Conservation (phyloP, 2,329 filamentous ascomycete species). For the Reticulascus tulasneorum region DNA sequence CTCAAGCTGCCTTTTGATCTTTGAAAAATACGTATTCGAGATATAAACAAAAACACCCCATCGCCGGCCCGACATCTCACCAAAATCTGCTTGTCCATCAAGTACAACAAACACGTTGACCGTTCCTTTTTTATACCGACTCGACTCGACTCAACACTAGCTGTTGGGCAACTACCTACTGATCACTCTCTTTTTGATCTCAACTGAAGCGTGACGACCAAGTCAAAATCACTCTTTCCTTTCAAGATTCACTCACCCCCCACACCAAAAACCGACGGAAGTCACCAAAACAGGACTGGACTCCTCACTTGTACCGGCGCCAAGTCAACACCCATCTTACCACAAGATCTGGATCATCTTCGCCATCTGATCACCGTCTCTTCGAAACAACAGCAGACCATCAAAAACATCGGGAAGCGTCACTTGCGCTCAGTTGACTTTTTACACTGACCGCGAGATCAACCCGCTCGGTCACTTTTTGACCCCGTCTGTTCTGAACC, state of each 20-base stretch:
- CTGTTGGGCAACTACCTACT: no score
- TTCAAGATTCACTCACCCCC: conserved; percentile 1
- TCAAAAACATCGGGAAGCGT: neutral
- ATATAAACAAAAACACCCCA: no score
- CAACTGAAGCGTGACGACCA: no score
- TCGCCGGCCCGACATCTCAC: no score
- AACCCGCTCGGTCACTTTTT: neutral
- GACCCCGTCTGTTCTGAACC: conserved; percentile 1
- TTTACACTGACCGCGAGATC: conserved; percentile 3
- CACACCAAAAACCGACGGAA: neutral
- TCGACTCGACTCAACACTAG: neutral
- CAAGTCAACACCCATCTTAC: conserved; percentile 4
- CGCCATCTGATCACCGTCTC: conserved; percentile 5
- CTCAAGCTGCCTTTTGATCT: no score
- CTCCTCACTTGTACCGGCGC: conserved; percentile 10
- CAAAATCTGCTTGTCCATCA: neutral
- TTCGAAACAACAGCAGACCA: conserved; percentile 1
- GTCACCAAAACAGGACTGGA: conserved; percentile 16
- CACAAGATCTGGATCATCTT: conserved; percentile 3
- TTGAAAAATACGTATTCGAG: no score
- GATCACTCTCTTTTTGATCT: conserved; percentile 1
- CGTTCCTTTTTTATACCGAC: conserved; percentile 11
- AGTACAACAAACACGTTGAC: conserved; percentile 10
- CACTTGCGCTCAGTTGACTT: conserved; percentile 2
- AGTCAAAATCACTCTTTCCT: conserved; percentile 6